Conservation (phyloP, 2,329 filamentous ascomycete species). For the Apiospora sp. region DNA sequence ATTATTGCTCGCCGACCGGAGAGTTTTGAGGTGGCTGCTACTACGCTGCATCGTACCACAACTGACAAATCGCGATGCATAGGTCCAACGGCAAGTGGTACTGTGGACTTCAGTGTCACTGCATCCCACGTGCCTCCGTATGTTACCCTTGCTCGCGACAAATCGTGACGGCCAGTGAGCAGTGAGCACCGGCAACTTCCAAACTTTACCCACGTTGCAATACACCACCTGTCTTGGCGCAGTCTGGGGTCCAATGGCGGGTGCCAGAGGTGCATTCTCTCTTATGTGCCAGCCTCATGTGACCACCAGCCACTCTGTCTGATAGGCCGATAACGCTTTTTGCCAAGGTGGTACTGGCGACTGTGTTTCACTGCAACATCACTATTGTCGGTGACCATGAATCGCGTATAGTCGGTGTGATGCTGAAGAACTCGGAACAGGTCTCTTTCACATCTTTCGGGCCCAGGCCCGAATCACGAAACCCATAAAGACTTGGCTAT, state of each 20-base stretch:
- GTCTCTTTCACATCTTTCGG: neutral
- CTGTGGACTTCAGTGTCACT: neutral
- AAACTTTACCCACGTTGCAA: neutral
- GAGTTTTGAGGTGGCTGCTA: neutral
- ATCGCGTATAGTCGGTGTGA: neutral
- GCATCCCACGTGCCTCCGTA: neutral
- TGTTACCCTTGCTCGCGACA: neutral
- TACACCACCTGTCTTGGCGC: neutral
- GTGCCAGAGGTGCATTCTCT: neutral
- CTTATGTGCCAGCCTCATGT: neutral
- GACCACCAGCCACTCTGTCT: neutral
- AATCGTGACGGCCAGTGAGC: neutral
- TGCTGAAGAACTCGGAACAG: neutral
- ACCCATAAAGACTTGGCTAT: neutral
- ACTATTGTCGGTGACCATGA: neutral
- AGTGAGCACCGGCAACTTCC: neutral
- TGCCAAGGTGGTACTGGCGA: neutral
- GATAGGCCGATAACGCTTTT: neutral
- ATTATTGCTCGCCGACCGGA: neutral
- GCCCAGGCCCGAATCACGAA: neutral
- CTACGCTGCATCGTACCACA: neutral
- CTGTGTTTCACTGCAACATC: neutral
- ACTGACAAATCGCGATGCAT: neutral
- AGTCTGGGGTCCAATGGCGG: neutral
- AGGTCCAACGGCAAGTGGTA: neutral